These are phyloP conservation scores for Fragaria iinumae DNA, from an alignment of 306 rosid genomes.

Conservation along the genomic window DNA sequence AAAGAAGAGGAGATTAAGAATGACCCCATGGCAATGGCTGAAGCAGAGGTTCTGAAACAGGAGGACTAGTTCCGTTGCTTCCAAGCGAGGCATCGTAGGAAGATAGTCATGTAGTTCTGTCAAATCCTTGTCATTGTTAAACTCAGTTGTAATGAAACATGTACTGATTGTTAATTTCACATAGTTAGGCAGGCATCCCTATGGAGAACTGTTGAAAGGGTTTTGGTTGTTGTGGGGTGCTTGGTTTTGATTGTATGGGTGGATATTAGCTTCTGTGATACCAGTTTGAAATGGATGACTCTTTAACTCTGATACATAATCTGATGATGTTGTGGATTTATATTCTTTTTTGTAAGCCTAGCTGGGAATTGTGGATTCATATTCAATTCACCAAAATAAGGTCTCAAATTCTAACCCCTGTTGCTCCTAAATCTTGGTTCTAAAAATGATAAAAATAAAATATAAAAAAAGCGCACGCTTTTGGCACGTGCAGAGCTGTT, in stretches of 20 bases:
- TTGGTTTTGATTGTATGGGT: not conserved
- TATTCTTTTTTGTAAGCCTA: too few species aligned
- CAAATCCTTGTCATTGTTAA: slow-evolving; percentile 11
- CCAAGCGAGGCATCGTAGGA: not conserved
- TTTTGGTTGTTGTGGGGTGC: not conserved
- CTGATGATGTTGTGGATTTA: not conserved
- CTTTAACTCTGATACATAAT: not conserved
- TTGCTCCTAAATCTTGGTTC: too few species aligned
- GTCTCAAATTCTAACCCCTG: too few species aligned
- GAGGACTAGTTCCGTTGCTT: slow-evolving; percentile 15
- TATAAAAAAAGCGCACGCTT: not conserved
- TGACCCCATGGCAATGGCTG: slow-evolving; percentile 88
- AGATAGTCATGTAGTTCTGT: not conserved
- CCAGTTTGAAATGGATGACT: not conserved
- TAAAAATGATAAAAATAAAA: too few species aligned
- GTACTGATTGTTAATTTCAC: not conserved
- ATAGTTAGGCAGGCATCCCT: not conserved
- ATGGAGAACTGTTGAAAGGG: not conserved
- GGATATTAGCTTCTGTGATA: not conserved
- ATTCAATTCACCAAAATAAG: too few species aligned
- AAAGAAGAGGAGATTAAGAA: slow-evolving; percentile 69
- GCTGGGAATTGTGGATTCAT: too few species aligned
- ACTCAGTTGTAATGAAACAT: slow-evolving; percentile 10
- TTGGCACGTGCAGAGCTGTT: slow-evolving; percentile 6
- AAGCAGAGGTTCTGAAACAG: slow-evolving; percentile 59